Evolutionary conservation across 345 rosid species (phyloP).

Genomic region (Populus pruinosa): DNA sequence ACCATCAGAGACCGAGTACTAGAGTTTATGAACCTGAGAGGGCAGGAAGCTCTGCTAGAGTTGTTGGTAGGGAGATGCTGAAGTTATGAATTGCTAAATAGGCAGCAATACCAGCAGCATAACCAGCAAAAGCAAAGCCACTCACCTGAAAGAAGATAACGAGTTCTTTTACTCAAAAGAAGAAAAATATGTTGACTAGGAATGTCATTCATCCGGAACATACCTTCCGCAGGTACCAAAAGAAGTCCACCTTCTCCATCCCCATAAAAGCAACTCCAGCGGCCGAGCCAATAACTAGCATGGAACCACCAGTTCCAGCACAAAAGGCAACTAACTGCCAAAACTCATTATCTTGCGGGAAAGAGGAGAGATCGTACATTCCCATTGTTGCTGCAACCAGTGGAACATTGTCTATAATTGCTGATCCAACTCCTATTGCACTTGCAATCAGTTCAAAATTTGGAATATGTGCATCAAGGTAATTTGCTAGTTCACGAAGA

Average conservation of each 20-base stretch:
- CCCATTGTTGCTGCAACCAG: slow-evolving; percentile 97
- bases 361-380: slow-evolving; percentile 82
- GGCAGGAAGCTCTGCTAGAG: slow-evolving; percentile 28
- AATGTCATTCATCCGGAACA: neutral
- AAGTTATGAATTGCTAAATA: slow-evolving; percentile 28
- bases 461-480: slow-evolving; percentile 77
- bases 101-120: slow-evolving; percentile 29
- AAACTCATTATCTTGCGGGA: slow-evolving; percentile 80
- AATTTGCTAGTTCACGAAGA: slow-evolving; percentile 87
- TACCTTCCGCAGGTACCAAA: slow-evolving; percentile 93
- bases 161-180: slow-evolving; percentile 2
- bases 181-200: neutral
- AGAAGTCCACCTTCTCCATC: slow-evolving; percentile 97
- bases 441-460: slow-evolving; percentile 75
- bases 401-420: slow-evolving; percentile 88
- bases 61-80: slow-evolving; percentile 20
- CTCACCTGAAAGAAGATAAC: slow-evolving; percentile 55
- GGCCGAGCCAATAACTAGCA: slow-evolving; percentile 89
- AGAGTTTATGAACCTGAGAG: slow-evolving; percentile 18
- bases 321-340: slow-evolving; percentile 97
- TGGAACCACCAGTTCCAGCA: slow-evolving; percentile 95
- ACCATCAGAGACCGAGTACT: neutral
- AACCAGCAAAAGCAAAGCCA: slow-evolving; percentile 92
- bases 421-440: slow-evolving; percentile 79
- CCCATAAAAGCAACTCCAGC: slow-evolving; percentile 99